phyloP scores from a whole-genome alignment of 176 grass and related monocot genomes.

The Oryza brachyantha region DNA sequence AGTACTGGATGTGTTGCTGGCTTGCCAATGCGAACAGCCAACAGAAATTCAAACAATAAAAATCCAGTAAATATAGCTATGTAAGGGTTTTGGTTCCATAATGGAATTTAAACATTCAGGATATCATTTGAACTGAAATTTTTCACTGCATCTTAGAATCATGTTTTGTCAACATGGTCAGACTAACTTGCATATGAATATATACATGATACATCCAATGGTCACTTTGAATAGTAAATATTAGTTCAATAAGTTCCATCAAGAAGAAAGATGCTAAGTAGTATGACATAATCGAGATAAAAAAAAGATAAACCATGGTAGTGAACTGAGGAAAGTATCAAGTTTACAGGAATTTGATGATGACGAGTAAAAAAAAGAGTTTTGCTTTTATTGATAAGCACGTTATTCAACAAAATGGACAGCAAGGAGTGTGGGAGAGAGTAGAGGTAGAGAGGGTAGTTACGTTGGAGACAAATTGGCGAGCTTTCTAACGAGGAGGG shows the following conservation, averaged over 20 bases:
- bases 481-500: constrained; percentile 79
- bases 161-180: background rate
- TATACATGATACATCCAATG: background rate
- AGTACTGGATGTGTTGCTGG: background rate
- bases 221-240: background rate
- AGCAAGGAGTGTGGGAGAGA: background rate
- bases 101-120: background rate
- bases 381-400: background rate
- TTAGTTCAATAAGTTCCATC: background rate
- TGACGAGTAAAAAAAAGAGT: too few relatives aligned
- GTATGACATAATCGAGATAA: background rate
- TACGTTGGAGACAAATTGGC: constrained; percentile 63
- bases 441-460: background rate
- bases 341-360: background rate
- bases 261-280: background rate
- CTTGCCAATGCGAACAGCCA: background rate
- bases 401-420: background rate
- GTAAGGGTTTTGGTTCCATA: background rate
- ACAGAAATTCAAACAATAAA: background rate
- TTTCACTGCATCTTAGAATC: background rate
- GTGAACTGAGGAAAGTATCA: background rate
- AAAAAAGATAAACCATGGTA: background rate
- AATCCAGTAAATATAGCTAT: background rate
- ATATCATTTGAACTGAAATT: background rate
- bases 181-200: background rate